Evolutionary conservation across 345 rosid genomes (phyloP).

Genomic region (Abelmoschus esculentus): DNA sequence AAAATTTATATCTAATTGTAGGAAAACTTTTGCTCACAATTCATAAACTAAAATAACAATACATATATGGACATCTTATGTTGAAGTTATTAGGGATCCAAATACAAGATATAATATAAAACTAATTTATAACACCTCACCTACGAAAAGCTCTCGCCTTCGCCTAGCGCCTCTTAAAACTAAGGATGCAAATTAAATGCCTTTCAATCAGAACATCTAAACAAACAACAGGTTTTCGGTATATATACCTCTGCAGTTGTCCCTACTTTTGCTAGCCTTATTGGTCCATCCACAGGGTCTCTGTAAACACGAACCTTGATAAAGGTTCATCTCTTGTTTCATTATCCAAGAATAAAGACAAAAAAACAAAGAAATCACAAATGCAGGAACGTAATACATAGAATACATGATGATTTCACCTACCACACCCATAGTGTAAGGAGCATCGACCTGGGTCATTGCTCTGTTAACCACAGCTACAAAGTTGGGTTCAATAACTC

Average conservation of each 20-base stretch:
- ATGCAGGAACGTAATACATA: neutral
- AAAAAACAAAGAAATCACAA: neutral
- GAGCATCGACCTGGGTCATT: constrained; percentile 59
- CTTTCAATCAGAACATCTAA: neutral
- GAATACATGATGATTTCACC: constrained; percentile 24
- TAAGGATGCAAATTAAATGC: neutral
- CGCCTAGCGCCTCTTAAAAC: too few relatives aligned
- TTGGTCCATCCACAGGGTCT: constrained; percentile 28
- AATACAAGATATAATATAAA: too few relatives aligned
- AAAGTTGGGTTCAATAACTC: constrained; percentile 64
- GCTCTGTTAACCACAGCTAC: constrained; percentile 82
- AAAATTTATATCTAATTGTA: too few relatives aligned
- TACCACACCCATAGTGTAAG: constrained; percentile 87
- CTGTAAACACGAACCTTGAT: constrained; percentile 53
- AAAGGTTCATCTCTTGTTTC: constrained; percentile 10
- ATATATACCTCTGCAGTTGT: constrained; percentile 88
- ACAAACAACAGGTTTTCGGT: neutral
- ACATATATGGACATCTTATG: too few relatives aligned
- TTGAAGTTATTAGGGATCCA: too few relatives aligned
- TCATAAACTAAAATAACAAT: too few relatives aligned
- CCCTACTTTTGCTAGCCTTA: constrained; percentile 57
- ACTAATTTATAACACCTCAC: too few relatives aligned
- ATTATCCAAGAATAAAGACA: constrained; percentile 1
- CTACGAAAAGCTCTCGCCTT: too few relatives aligned
- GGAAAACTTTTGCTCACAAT: too few relatives aligned